phyloP scores from a whole-genome alignment of 169 alveolate species.

The Toxoplasma gondii region DNA sequence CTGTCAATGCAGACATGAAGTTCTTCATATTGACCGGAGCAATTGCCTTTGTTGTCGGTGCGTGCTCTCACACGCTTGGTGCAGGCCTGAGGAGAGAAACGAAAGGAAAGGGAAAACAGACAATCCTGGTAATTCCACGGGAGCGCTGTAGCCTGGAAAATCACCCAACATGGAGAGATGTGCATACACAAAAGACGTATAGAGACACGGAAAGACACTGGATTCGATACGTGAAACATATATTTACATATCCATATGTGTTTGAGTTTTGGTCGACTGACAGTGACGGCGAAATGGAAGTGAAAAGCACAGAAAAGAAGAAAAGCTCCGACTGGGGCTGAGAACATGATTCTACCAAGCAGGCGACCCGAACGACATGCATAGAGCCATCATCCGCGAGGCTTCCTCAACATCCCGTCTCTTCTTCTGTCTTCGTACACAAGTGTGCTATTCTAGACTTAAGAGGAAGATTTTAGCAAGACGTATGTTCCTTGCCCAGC shows the following conservation, averaged over 20 bases:
- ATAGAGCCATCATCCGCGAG: too few species aligned
- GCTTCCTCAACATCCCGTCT: too few species aligned
- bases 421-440: too few species aligned
- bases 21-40: constrained; percentile 80
- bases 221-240: neutral
- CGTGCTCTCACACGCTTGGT: constrained; percentile 76
- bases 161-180: neutral
- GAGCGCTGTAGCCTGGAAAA: neutral
- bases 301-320: neutral
- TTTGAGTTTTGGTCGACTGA: neutral
- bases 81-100: constrained; percentile 66
- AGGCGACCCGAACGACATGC: too few species aligned
- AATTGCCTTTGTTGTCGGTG: constrained; percentile 79
- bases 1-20: constrained; percentile 78
- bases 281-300: neutral
- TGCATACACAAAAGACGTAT: neutral
- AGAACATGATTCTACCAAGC: too few species aligned
- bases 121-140: neutral
- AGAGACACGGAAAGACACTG: too few species aligned
- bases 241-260: neutral
- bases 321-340: neutral
- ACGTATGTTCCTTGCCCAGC: too few species aligned
- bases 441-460: too few species aligned
- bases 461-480: too few species aligned
- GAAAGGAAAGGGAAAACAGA: neutral